These are phyloP conservation scores for Mortierella sp. DNA, from an alignment of 371 early-diverging fungal genomes.

Conservation along the genomic window DNA sequence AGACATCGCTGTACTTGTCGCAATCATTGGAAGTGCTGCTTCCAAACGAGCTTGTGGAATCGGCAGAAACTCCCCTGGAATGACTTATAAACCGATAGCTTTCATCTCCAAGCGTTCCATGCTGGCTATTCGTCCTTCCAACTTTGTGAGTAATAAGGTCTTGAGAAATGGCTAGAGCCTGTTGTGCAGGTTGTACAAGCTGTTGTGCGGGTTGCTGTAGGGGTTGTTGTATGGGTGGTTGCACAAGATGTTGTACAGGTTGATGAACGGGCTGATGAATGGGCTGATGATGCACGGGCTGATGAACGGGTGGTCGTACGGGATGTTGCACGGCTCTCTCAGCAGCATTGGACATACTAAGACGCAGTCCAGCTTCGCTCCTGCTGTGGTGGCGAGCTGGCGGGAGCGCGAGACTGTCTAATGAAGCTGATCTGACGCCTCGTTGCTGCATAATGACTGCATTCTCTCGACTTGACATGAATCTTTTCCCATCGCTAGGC, in stretches of 20 bases:
- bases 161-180: slow-evolving; percentile 15
- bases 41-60: slow-evolving; percentile 43
- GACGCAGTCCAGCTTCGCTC: slow-evolving; percentile 38
- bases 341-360: slow-evolving; percentile 13
- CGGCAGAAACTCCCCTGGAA: slow-evolving; percentile 43
- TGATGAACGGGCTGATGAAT: too few species aligned
- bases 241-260: too few species aligned
- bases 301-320: too few species aligned
- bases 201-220: too few species aligned
- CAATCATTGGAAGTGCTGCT: slow-evolving; percentile 47
- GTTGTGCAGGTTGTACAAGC: too few species aligned
- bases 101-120: slow-evolving; percentile 27
- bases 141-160: slow-evolving; percentile 25
- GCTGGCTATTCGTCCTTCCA: slow-evolving; percentile 25
- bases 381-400: slow-evolving; percentile 33
- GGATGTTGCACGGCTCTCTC: slow-evolving; percentile 18
- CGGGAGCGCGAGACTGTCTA: slow-evolving; percentile 29
- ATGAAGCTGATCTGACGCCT: slow-evolving; percentile 21
- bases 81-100: slow-evolving; percentile 50
- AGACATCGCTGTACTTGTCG: slow-evolving; percentile 41
- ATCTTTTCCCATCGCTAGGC: slow-evolving; percentile 1
- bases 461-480: not conserved
- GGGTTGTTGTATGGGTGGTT: too few species aligned
- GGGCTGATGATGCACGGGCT: too few species aligned
- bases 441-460: slow-evolving; percentile 5